Conservation (phyloP, 148 eudicot species). For the Dysphania ambrosioides region DNA sequence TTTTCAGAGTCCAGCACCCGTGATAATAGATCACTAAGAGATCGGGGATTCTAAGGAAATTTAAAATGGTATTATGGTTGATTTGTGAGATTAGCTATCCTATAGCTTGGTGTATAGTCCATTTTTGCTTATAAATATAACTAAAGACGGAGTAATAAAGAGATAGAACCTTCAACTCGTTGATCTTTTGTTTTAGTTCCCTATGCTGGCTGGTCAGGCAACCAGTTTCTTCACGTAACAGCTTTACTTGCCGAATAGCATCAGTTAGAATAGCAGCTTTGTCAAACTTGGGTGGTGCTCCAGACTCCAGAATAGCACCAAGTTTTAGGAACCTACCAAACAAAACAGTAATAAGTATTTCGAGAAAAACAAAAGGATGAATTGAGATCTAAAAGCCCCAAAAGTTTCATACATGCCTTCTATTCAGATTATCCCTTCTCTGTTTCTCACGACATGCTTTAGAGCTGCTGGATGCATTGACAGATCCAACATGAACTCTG, state of each 20-base stretch:
- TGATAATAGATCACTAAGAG: neutral
- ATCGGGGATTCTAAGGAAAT: neutral
- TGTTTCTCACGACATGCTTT: conserved; percentile 64
- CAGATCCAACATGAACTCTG: conserved; percentile 42
- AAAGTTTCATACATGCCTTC: conserved; percentile 31
- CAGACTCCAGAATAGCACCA: conserved; percentile 51
- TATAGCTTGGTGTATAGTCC: neutral
- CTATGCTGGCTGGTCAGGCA: conserved; percentile 44
- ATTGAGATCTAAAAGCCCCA: neutral
- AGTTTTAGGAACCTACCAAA: conserved; percentile 51
- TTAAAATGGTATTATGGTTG: neutral
- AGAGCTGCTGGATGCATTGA: conserved; percentile 33
- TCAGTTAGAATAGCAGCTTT: conserved; percentile 53
- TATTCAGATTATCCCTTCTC: conserved; percentile 53
- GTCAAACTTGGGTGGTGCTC: conserved; percentile 54
- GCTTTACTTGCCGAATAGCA: conserved; percentile 54
- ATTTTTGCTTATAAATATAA: neutral
- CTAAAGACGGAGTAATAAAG: neutral
- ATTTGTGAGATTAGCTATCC: neutral
- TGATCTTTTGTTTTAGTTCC: conserved; percentile 46
- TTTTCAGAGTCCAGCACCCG: neutral
- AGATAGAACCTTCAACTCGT: conserved; percentile 49
- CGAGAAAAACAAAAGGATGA: neutral
- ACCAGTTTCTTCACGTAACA: conserved; percentile 47
- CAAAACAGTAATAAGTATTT: neutral